These are phyloP conservation scores for Yarrowia sp. DNA, from an alignment of 805 yeast species.

Conservation along the genomic window DNA sequence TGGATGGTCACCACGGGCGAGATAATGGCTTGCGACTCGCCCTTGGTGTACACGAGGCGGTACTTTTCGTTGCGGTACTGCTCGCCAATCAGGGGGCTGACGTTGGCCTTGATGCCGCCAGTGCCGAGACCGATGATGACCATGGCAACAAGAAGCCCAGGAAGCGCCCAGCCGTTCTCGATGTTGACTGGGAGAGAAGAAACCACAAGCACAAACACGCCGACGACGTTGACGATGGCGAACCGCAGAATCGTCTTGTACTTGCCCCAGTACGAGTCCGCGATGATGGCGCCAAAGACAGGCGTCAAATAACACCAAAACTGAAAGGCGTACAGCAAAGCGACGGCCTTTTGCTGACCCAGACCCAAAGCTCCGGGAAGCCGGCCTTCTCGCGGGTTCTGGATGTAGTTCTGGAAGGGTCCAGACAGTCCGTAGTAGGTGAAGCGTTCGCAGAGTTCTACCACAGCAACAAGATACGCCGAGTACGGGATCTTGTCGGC, in stretches of 20 bases:
- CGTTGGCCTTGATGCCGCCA: constrained; percentile 77
- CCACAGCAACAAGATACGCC: constrained; percentile 62
- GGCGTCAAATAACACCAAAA: constrained; percentile 83
- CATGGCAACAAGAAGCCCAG: constrained; percentile 59
- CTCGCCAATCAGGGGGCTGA: constrained; percentile 74
- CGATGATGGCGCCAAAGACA: constrained; percentile 67
- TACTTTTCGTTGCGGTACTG: constrained; percentile 61
- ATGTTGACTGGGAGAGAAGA: constrained; percentile 66
- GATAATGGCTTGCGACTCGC: constrained; percentile 48
- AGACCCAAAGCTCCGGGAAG: constrained; percentile 57
- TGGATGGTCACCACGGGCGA: constrained; percentile 72
- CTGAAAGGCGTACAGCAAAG: constrained; percentile 69
- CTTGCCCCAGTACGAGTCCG: constrained; percentile 74
- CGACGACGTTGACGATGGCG: constrained; percentile 56
- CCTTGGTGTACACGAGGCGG: constrained; percentile 58
- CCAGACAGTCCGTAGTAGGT: constrained; percentile 76
- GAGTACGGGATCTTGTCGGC: constrained; percentile 51
- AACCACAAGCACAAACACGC: constrained; percentile 61
- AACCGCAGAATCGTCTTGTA: constrained; percentile 64
- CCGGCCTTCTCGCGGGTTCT: constrained; percentile 35
- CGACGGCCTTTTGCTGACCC: constrained; percentile 64
- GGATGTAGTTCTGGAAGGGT: constrained; percentile 78
- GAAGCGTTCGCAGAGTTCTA: constrained; percentile 79
- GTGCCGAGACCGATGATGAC: constrained; percentile 70
- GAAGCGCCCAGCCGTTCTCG: constrained; percentile 51